Percentiles rank a stretch among this genome's conserved stretches.
phyloP scores from a whole-genome alignment of 768 basidiomycete genomes.

The Tulasnella sp. region DNA sequence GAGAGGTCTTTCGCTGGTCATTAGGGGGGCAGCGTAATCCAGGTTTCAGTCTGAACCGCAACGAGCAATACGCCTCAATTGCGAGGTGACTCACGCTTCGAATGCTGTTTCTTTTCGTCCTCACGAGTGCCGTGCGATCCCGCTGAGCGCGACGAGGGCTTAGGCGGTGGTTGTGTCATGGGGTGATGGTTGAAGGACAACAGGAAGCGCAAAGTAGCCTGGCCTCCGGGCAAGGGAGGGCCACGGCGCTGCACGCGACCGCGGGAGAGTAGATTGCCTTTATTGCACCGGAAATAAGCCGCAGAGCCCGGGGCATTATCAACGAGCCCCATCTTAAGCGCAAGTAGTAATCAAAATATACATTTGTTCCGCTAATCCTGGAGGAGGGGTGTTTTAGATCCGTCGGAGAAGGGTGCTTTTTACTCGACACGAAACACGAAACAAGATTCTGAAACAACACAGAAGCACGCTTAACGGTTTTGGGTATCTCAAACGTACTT shows the following conservation, averaged over 20 bases:
- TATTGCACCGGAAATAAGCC: constrained; percentile 1
- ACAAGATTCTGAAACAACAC: no score
- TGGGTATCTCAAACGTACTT: background rate
- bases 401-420: no score
- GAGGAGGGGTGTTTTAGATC: no score
- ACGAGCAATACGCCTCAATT: background rate
- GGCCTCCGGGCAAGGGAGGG: constrained; percentile 7
- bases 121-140: constrained; percentile 8
- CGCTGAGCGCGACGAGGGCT: background rate
- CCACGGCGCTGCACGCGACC: constrained; percentile 10
- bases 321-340: no score
- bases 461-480: background rate
- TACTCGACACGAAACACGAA: background rate
- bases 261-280: constrained; percentile 2
- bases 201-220: background rate
- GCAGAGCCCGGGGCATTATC: background rate
- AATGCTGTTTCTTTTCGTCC: constrained; percentile 4
- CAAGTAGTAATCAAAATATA: no score
- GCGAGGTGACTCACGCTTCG: constrained; percentile 21
- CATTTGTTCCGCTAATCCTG: no score
- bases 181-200: constrained; percentile 2
- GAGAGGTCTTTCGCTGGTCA: constrained; percentile 67
- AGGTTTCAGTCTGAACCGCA: background rate
- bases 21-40: background rate
- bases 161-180: background rate